These are phyloP conservation scores for Fraxinus nigra DNA, from an alignment of 305 asterid genomes.

Conservation along the genomic window DNA sequence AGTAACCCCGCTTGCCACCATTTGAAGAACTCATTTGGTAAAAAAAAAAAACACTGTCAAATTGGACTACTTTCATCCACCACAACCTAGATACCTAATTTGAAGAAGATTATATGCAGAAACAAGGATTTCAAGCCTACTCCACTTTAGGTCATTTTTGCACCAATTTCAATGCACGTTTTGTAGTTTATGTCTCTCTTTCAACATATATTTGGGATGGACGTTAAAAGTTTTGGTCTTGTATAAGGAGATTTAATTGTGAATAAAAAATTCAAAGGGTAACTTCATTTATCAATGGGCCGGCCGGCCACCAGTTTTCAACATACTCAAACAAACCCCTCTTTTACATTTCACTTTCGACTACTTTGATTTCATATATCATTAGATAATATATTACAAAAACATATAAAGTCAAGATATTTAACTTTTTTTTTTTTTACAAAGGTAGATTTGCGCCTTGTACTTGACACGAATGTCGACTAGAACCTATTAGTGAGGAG, in stretches of 20 bases:
- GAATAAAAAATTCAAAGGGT: background rate
- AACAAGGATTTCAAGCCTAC: background rate
- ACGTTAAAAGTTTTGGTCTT: background rate
- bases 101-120: background rate
- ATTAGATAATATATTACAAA: background rate
- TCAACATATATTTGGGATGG: background rate
- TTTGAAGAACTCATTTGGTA: background rate
- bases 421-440: background rate
- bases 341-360: background rate
- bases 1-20: too few relatives aligned
- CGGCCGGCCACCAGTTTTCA: background rate
- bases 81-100: background rate
- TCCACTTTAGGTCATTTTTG: background rate
- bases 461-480: background rate
- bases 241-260: background rate
- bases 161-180: background rate
- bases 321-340: background rate
- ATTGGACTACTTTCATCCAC: background rate
- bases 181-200: background rate
- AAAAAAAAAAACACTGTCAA: background rate
- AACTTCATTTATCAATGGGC: background rate
- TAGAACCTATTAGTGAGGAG: slow-evolving; percentile 33
- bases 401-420: background rate
- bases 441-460: background rate
- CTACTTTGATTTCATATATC: background rate